Base-by-base conservation (phyloP, 345 rosid genomes). In the Salix arbutifolia region DNA sequence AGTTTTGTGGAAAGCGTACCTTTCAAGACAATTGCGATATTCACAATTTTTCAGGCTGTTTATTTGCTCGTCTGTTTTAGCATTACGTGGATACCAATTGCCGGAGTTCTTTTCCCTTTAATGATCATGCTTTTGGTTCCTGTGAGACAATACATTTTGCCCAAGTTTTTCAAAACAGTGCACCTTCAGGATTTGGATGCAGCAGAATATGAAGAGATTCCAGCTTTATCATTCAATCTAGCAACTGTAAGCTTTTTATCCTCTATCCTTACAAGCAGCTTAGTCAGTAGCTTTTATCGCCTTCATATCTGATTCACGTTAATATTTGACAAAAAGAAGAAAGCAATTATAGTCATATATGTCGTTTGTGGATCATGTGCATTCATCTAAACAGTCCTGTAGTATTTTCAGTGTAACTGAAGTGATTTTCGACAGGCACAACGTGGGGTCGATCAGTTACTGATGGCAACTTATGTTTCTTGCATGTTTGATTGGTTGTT, bases 201-300 rank as follows among this genome's bases (percentile, higher is more conserved):
- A 12, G 80, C 84, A 37, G 84, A 77, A 50, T 81, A 81, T 21
- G 80, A 81, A 69, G 84, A 81, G 17, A 62, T 25, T 23, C 79
- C 77, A 12, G 76, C 76, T 30, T 42, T 76, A 35, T 52, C 44
- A 46, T 73, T 74, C 73, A 88, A 83, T 78, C 91, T 82, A 70
- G 82, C 87, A 69, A 83, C 92, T 38, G 97, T 94, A 89, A 77
- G 84, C 79, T 80, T 9, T 23, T 26, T 61, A 37, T 68, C 53
- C 38, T 37, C 66, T 38, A 8, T 68, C 31, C 44, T 38, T 65
- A 35, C 28, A 50, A 12, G 60, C 71, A 37, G 14, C 14, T 38
- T 42, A 42, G 14, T 11, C 46, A 1, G 46, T 42, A 42, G 46
- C 46, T 46, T 46, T 46, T 46, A 46, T 46, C 19, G 6, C 18